Base-by-base conservation (phyloP, 2,329 filamentous ascomycete species). In the Stagonosporopsis chrysanthemi region DNA sequence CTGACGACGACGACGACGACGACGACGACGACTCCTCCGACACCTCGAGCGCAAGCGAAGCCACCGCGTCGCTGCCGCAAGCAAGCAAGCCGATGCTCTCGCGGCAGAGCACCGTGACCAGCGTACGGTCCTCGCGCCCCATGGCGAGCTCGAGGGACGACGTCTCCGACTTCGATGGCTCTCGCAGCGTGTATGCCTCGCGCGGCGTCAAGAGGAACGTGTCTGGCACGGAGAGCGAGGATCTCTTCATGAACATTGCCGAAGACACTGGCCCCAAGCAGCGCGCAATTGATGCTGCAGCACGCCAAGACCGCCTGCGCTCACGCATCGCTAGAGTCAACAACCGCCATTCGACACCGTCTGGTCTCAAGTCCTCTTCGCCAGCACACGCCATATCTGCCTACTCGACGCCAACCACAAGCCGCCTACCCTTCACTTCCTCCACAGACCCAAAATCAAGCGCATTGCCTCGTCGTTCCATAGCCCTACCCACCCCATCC, bases 211-310 rank as follows among this genome's bases (percentile, higher is more conserved):
- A 57, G 52, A 17, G 50, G 36, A 54, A 26, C 6, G 42, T 48
- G 12, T 39, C 56, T n/a, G 46, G 44, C 35, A 43, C 56, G 4
- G 51, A 67, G 31, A 58, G 55, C 39, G 78, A 79, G 61, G 78
- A 80, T 60, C 67, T 80, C 26, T 80, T 80, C 58, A 62, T 79
- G 44, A 74, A 79, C 58, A 74, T 79, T 52, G 78, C 78, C 43
- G 73, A 73, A 44, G 75, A 78, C 60, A 72, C 50, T 44, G 69
- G 71, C 26, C 66, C 71, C 17, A 67, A 59, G 33, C 70, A 64
- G 49, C 62, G 66, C 24, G 58, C 62, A 17, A 58, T 63, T 7
- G 74, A 75, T 36, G 56, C 64, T 24, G 52, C 64, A n/a, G 57
- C 66, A 31, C 69, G 72, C 14, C 56, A 76, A 54, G 56, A 73